These are phyloP conservation scores for Alternaria arbusti DNA, from an alignment of 2,329 filamentous ascomycete species.

Conservation along the genomic window DNA sequence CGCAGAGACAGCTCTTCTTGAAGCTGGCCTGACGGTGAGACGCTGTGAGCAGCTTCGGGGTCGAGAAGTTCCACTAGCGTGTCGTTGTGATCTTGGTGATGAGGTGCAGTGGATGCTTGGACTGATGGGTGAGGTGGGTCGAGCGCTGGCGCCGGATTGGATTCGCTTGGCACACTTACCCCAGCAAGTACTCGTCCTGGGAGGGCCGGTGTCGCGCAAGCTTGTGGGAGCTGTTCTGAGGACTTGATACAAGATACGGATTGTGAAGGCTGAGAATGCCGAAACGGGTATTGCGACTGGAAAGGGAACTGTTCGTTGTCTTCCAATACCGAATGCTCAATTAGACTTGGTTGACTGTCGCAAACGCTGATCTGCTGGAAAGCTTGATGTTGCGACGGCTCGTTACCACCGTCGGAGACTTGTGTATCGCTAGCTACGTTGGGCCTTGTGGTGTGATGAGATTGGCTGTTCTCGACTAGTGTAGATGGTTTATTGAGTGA, in stretches of 20 bases:
- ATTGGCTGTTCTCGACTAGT: neutral
- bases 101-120: neutral
- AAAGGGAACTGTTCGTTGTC: conserved; percentile 17
- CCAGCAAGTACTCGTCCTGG: neutral
- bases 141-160: conserved; percentile 1
- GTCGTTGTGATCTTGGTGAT: neutral
- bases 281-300: conserved; percentile 15
- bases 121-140: conserved; percentile 1
- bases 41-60: neutral
- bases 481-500: neutral
- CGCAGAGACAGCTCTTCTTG: neutral
- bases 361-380: neutral
- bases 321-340: conserved; percentile 14
- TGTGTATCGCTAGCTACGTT: neutral
- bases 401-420: neutral
- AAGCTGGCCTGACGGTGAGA: neutral
- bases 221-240: neutral
- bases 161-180: conserved; percentile 1
- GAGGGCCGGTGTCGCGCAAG: neutral
- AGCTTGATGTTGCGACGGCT: neutral
- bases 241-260: neutral
- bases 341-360: conserved; percentile 10
- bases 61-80: neutral
- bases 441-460: neutral
- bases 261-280: neutral